Conservation (phyloP, 1,139 yeast genomes). For the Sugiyamaella pinicola region DNA sequence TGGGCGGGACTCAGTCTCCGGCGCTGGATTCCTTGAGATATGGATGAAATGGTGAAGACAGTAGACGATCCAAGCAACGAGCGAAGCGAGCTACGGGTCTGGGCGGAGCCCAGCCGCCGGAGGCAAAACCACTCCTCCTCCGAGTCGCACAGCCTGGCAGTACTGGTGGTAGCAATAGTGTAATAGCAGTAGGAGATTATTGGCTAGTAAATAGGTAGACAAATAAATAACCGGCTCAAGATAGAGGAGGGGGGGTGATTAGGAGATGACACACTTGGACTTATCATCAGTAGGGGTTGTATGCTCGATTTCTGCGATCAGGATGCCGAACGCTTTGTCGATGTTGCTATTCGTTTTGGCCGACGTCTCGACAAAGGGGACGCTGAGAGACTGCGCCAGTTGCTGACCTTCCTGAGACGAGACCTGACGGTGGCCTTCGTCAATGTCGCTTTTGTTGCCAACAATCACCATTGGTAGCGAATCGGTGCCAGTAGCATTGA, state of each 20-base stretch:
- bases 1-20: too few species aligned
- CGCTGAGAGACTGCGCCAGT: constrained; percentile 61
- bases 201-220: constrained; percentile 3
- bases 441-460: constrained; percentile 81
- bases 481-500: constrained; percentile 73
- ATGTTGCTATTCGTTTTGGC: constrained; percentile 77
- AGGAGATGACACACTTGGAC: constrained; percentile 40
- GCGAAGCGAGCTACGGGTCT: too few species aligned
- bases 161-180: too few species aligned
- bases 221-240: background rate
- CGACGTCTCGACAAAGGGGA: constrained; percentile 78
- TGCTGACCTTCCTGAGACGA: constrained; percentile 62
- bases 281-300: constrained; percentile 53
- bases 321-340: constrained; percentile 61
- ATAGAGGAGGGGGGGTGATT: constrained; percentile 1
- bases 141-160: too few species aligned
- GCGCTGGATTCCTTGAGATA: too few species aligned
- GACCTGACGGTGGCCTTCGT: constrained; percentile 63
- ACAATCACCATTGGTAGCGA: constrained; percentile 77
- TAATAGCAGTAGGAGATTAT: too few species aligned
- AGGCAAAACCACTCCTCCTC: too few species aligned
- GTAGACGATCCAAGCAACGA: too few species aligned
- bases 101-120: too few species aligned
- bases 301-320: constrained; percentile 72
- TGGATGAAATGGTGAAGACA: too few species aligned